A percentile compares a stretch with the other conserved stretches of the same genome.
phyloP scores from a whole-genome alignment of 768 basidiomycete species.

The Podaxis sp. region DNA sequence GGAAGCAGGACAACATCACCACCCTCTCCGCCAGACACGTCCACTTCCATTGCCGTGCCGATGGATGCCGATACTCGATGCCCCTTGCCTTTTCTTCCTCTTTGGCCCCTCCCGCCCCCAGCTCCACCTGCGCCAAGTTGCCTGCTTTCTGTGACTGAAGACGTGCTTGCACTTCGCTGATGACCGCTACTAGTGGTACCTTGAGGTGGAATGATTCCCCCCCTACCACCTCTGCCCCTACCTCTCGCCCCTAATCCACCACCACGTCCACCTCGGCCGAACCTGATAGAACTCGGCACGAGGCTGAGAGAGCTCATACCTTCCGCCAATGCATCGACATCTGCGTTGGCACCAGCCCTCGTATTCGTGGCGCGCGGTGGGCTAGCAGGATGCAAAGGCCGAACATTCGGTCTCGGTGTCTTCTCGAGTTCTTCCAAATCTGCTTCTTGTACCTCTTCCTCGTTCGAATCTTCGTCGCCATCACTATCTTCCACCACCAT shows the following conservation, averaged over 20 bases:
- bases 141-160: not conserved
- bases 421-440: slow-evolving; percentile 19
- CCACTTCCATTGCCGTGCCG: not conserved
- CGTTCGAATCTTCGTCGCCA: slow-evolving; percentile 19
- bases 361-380: slow-evolving; percentile 13
- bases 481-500: slow-evolving; percentile 25
- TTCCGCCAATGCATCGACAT: slow-evolving; percentile 45
- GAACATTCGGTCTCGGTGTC: slow-evolving; percentile 17
- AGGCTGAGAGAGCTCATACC: slow-evolving; percentile 46
- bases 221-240: slow-evolving; percentile 10
- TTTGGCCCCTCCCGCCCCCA: not conserved
- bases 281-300: slow-evolving; percentile 65
- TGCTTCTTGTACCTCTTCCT: slow-evolving; percentile 20
- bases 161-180: not conserved
- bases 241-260: slow-evolving; percentile 11
- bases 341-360: slow-evolving; percentile 20
- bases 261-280: slow-evolving; percentile 58
- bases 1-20: slow-evolving; percentile 8
- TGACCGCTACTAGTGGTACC: slow-evolving; percentile 14
- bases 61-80: not conserved
- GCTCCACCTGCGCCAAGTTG: not conserved
- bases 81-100: slow-evolving; percentile 4
- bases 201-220: slow-evolving; percentile 3
- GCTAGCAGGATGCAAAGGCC: slow-evolving; percentile 8
- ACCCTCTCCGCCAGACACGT: not conserved